These are phyloP conservation scores for Leccinum subspadiceum DNA, from an alignment of 1,284 basidiomycete species.

Conservation along the genomic window DNA sequence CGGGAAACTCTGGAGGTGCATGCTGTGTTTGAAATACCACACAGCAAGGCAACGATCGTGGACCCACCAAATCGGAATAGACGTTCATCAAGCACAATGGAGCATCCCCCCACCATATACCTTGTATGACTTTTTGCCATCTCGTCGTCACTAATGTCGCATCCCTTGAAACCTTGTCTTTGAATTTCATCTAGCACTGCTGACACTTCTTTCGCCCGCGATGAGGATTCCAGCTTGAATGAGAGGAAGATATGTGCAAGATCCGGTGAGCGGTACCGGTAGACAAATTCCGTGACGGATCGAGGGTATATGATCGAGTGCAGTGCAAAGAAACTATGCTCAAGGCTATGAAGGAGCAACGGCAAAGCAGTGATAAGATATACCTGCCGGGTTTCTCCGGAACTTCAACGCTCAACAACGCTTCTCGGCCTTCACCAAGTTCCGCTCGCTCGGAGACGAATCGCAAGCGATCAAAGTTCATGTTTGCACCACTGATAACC, in stretches of 20 bases:
- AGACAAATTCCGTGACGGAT: constrained; percentile 95
- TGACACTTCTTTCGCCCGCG: constrained; percentile 67
- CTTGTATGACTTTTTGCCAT: constrained; percentile 93
- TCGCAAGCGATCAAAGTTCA: constrained; percentile 96
- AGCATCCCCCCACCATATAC: constrained; percentile 91
- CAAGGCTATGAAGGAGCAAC: constrained; percentile 8
- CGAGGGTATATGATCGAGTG: constrained; percentile 89
- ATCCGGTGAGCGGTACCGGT: constrained; percentile 75
- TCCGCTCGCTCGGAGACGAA: constrained; percentile 99
- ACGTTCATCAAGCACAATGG: constrained; percentile 79
- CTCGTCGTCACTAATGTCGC: constrained; percentile 94
- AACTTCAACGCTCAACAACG: constrained; percentile 88
- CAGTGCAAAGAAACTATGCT: constrained; percentile 80
- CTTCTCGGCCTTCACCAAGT: constrained; percentile 93
- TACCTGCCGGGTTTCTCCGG: constrained; percentile 90
- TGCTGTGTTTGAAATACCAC: not conserved
- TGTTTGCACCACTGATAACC: constrained; percentile 94
- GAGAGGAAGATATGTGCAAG: constrained; percentile 88
- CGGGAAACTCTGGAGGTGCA: constrained; percentile 80
- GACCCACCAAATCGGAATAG: constrained; percentile 89
- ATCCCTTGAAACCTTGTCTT: constrained; percentile 73
- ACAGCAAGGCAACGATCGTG: not conserved
- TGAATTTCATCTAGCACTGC: constrained; percentile 64
- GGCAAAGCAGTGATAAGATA: constrained; percentile 20
- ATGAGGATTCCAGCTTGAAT: constrained; percentile 75